Evolutionary conservation across 2,329 filamentous ascomycete genomes (phyloP), one percentile per base, ranked within the genome.

Genomic region (Penicillium sp.): DNA sequence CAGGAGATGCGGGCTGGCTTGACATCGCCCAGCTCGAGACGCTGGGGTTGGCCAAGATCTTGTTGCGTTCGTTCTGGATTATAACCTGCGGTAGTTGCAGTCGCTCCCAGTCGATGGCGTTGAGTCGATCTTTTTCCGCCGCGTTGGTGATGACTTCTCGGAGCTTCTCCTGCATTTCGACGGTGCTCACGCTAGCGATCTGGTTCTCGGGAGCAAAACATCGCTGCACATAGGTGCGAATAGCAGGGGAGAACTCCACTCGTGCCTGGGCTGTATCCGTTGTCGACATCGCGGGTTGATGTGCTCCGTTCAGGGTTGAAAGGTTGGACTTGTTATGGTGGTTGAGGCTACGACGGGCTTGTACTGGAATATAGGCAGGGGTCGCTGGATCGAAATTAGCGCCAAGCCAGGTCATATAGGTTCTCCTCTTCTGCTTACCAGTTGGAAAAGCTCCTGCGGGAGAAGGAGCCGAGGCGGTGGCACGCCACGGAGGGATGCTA

Each of bases 51-150:
- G 77, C 75, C 63, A 82, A 77, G 63, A 75, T 67, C 58, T 73
- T 69, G 54, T 77, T 79, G 55, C 85, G 88, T 73, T 92, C 90
- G 64, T 84, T 83, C 70, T 83, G 84, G 59, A 97, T 87, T 74
- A 97, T 81, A 59, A 90, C 81, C 74, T 97, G 93, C 6, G 94
- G 94, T 14, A 97, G 79, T 41, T 89, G 90, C 78, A 95, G 84
- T 25, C 78, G 82, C 60, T 89, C 84, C 94, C 94, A 99, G 77
- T 97, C 84, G 71, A 90, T 85, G 25, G 81, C 81, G 69, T 88
- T 81, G 69, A 97, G 83, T 53, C 83, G 82, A 63, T 88, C 84
- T 64, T 78, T 83, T 65, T 93, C 88, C 63, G 90, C 92, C 60
- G 90, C 90, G 52, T 86, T 81, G 58, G 88, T 90, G 71, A 99